Percentiles rank a stretch among this genome's conserved stretches.
phyloP scores from a whole-genome alignment of 2,329 filamentous ascomycete species.

The Aspergillus sp. region DNA sequence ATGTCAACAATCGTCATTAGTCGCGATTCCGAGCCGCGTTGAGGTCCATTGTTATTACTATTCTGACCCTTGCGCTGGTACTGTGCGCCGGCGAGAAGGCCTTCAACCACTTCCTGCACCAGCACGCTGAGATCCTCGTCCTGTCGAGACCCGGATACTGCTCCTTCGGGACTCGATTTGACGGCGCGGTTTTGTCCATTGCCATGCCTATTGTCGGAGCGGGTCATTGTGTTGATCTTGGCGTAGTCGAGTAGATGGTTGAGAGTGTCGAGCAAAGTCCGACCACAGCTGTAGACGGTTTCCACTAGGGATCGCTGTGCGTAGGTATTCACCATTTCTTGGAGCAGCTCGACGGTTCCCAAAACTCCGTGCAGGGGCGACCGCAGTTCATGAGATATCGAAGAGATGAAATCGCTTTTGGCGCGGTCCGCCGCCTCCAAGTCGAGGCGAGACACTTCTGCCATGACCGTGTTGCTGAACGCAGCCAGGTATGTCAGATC shows the following conservation, averaged over 20 bases:
- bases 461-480: constrained; percentile 34
- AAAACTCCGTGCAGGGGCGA: constrained; percentile 37
- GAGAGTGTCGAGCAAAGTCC: constrained; percentile 46
- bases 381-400: constrained; percentile 37
- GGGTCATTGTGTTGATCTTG: constrained; percentile 26
- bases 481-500: constrained; percentile 30
- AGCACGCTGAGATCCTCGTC: not conserved
- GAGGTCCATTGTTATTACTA: too few relatives aligned
- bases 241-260: constrained; percentile 37
- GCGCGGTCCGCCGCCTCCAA: constrained; percentile 30
- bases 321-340: not conserved
- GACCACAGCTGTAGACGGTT: constrained; percentile 42
- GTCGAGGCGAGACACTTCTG: constrained; percentile 30
- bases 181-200: not conserved
- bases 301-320: not conserved
- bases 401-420: constrained; percentile 36
- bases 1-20: not conserved
- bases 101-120: not conserved
- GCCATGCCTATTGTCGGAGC: not conserved
- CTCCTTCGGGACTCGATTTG: not conserved
- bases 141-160: not conserved
- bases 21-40: too few relatives aligned
- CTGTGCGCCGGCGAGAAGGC: not conserved
- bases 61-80: not conserved
- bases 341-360: not conserved